phyloP scores from a whole-genome alignment of 2,329 filamentous ascomycete genomes.

The Trichoderma semiorbis region DNA sequence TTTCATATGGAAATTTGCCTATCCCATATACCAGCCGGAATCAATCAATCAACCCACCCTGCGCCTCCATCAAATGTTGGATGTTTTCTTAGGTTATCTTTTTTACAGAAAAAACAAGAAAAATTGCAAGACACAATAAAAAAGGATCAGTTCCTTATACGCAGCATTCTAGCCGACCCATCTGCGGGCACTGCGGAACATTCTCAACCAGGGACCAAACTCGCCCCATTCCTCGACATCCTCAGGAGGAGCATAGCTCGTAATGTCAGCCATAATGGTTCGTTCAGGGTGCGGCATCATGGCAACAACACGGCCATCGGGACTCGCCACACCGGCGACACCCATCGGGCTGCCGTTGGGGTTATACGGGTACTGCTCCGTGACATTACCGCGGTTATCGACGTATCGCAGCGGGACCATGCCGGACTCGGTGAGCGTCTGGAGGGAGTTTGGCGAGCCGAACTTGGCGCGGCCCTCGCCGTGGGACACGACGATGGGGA shows the following conservation, averaged over 20 bases:
- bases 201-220: conserved; percentile 77
- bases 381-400: conserved; percentile 71
- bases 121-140: not conserved
- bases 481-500: conserved; percentile 87
- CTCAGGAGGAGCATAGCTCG: conserved; percentile 64
- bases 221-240: conserved; percentile 68
- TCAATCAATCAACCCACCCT: conserved; percentile 3
- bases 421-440: conserved; percentile 59
- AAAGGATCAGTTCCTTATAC: not conserved
- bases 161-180: conserved; percentile 65
- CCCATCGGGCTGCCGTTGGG: conserved; percentile 78
- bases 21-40: not conserved
- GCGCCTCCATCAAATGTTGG: conserved; percentile 6
- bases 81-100: conserved; percentile 13
- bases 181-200: conserved; percentile 83
- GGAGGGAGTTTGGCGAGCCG: conserved; percentile 47
- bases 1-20: not conserved
- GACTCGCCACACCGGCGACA: conserved; percentile 74
- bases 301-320: conserved; percentile 75
- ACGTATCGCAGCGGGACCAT: conserved; percentile 79
- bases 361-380: conserved; percentile 84
- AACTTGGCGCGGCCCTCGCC: conserved; percentile 84
- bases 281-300: conserved; percentile 94
- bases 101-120: not conserved
- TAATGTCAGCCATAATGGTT: conserved; percentile 76